Percentiles rank a stretch among this genome's conserved stretches.
phyloP scores from a whole-genome alignment of 805 yeast genomes.

The Peterozyma xylosa region DNA sequence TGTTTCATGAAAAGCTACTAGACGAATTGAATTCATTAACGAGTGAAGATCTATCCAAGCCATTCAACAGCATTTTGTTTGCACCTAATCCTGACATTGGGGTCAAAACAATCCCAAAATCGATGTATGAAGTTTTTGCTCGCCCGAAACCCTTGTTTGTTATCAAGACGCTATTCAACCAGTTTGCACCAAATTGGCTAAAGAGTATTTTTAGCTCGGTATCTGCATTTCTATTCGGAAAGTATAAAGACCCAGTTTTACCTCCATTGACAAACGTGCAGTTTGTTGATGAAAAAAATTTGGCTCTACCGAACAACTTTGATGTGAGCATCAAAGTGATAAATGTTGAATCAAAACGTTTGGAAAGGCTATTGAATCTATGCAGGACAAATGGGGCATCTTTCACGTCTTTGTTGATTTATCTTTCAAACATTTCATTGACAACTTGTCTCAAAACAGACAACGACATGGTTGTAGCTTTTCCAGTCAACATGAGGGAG shows the following conservation, averaged over 20 bases:
- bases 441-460: background rate
- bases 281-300: background rate
- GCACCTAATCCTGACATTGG: slow-evolving; percentile 5
- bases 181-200: background rate
- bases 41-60: slow-evolving; percentile 6
- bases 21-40: slow-evolving; percentile 10
- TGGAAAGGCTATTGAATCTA: background rate
- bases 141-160: background rate
- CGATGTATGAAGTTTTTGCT: background rate
- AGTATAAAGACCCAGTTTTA: background rate
- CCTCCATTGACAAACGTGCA: background rate
- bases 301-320: background rate
- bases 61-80: too few species aligned
- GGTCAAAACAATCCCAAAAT: background rate
- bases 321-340: background rate
- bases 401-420: slow-evolving; percentile 1
- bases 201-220: background rate
- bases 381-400: background rate
- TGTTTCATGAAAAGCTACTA: slow-evolving; percentile 21
- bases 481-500: slow-evolving; percentile 2
- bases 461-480: background rate
- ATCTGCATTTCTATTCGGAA: background rate
- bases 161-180: background rate
- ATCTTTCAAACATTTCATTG: background rate
- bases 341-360: background rate